These are phyloP conservation scores for Rhododendron kiyosumense DNA, from an alignment of 148 eudicot species.

Conservation along the genomic window DNA sequence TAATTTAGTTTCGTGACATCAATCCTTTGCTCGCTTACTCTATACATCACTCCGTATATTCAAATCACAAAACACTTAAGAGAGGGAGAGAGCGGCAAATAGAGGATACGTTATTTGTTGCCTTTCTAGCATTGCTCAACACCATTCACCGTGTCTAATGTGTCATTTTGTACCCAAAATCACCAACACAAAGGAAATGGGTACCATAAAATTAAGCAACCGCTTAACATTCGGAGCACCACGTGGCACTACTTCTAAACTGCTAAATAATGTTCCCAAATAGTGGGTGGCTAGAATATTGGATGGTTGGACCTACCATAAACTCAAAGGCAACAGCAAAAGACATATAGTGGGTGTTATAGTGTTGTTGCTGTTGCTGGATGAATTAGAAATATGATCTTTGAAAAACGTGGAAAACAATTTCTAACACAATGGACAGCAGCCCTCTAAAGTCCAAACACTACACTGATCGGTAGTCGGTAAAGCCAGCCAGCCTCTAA, in stretches of 20 bases:
- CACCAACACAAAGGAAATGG: too few species aligned
- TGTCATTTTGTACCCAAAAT: too few species aligned
- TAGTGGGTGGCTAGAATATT: not conserved
- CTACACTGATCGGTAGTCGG: not conserved
- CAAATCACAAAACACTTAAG: not conserved
- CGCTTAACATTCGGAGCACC: not conserved
- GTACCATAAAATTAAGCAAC: not conserved
- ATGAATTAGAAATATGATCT: not conserved
- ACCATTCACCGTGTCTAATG: too few species aligned
- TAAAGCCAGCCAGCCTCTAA: not conserved
- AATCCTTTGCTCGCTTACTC: not conserved
- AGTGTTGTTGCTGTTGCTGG: not conserved
- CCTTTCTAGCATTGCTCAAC: not conserved
- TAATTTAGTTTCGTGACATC: not conserved
- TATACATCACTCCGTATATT: not conserved
- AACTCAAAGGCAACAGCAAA: not conserved
- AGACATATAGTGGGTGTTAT: not conserved
- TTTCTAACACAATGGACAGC: not conserved
- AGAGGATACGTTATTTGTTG: not conserved
- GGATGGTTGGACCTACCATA: not conserved
- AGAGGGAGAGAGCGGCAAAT: not conserved
- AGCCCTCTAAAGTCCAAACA: not conserved
- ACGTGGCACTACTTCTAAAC: not conserved
- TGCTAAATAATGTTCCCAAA: not conserved
- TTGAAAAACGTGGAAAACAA: conserved; percentile 2